Evolutionary conservation across 257 asterid genomes (phyloP).

Genomic region (Penstemon newberryi): DNA sequence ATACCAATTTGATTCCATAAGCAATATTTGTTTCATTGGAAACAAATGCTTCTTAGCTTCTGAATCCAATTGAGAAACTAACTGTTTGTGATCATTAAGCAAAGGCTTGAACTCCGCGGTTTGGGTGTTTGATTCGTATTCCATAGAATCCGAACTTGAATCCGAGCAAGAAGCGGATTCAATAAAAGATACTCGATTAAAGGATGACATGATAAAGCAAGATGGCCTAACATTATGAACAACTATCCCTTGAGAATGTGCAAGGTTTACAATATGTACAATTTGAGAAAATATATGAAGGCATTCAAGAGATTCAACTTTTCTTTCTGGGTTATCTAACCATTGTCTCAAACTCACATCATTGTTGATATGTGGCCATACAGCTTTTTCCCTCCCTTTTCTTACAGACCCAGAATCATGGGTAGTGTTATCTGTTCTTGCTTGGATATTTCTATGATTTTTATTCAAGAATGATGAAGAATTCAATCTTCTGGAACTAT

Average conservation of each 20-base stretch:
- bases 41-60: conserved; percentile 63
- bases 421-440: conserved; percentile 44
- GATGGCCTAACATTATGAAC: conserved; percentile 88
- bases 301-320: conserved; percentile 77
- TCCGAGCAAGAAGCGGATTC: conserved; percentile 91
- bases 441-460: conserved; percentile 48
- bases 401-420: conserved; percentile 58
- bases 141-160: conserved; percentile 64
- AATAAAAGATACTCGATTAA: conserved; percentile 72
- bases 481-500: conserved; percentile 61
- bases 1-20: conserved; percentile 85
- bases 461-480: conserved; percentile 50
- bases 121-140: conserved; percentile 48
- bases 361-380: conserved; percentile 31
- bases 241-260: conserved; percentile 83
- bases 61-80: not conserved
- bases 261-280: conserved; percentile 73
- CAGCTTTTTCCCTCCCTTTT: conserved; percentile 50
- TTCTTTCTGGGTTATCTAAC: conserved; percentile 83
- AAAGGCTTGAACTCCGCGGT: conserved; percentile 44
- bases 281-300: conserved; percentile 86
- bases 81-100: conserved; percentile 35
- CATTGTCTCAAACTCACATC: conserved; percentile 86
- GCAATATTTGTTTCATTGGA: conserved; percentile 84
- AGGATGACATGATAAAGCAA: conserved; percentile 83